Conservation (phyloP, 164 flowering plant genomes). For the Tetrastigma voinierianum region DNA sequence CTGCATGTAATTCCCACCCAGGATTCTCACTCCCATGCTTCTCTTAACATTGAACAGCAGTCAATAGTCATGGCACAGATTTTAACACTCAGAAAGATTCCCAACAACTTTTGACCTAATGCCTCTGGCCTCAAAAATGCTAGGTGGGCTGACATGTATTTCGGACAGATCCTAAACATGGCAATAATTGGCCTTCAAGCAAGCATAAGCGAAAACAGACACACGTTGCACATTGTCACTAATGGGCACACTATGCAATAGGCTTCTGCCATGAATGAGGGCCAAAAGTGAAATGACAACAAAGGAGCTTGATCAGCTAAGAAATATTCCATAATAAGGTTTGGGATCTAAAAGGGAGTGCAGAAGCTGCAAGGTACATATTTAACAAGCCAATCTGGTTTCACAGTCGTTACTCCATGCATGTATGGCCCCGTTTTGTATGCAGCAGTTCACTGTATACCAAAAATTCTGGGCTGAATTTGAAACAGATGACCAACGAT, state of each 20-base stretch:
- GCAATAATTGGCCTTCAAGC: constrained; percentile 81
- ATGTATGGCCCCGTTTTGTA: constrained; percentile 84
- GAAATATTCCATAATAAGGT: constrained; percentile 73
- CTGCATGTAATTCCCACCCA: constrained; percentile 38
- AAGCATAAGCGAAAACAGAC: constrained; percentile 59
- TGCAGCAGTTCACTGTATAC: constrained; percentile 75
- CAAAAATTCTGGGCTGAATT: constrained; percentile 69
- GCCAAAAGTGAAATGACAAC: constrained; percentile 67
- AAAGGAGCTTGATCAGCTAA: constrained; percentile 50
- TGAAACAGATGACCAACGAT: constrained; percentile 70
- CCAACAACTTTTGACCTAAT: constrained; percentile 64
- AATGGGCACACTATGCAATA: constrained; percentile 47
- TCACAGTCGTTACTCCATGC: constrained; percentile 88
- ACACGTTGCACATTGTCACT: constrained; percentile 35
- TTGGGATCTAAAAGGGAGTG: constrained; percentile 70
- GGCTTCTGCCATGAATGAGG: constrained; percentile 84
- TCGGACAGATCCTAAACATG: constrained; percentile 61
- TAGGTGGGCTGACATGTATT: constrained; percentile 58
- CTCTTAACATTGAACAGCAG: constrained; percentile 52
- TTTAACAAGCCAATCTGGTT: constrained; percentile 77
- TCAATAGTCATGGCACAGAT: constrained; percentile 34
- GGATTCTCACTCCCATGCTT: constrained; percentile 71
- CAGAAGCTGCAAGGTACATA: constrained; percentile 74
- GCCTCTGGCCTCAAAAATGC: constrained; percentile 66
- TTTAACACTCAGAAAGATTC: constrained; percentile 55